Evolutionary conservation across 2,329 filamentous ascomycete genomes (phyloP).

Genomic region (Aquanectria penicillioides): DNA sequence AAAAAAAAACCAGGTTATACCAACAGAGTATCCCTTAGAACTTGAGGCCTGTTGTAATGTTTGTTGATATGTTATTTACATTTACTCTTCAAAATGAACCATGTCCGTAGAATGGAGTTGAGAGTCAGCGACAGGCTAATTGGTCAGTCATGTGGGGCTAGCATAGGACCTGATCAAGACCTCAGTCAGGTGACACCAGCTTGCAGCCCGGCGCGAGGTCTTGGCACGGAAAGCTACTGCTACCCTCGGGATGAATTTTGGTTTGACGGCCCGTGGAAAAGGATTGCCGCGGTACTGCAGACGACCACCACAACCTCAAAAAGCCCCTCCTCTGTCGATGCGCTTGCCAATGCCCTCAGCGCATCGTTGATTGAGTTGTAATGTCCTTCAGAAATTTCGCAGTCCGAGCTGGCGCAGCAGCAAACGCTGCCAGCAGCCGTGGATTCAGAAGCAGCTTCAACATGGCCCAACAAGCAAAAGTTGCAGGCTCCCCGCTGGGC

Average conservation of each 20-base stretch:
- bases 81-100: no score
- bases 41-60: no score
- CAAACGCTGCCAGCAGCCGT: conserved; percentile 54
- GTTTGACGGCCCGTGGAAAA: conserved; percentile 45
- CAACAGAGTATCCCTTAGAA: no score
- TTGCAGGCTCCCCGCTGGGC: conserved; percentile 67
- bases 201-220: conserved; percentile 6
- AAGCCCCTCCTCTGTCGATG: conserved; percentile 45
- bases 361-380: conserved; percentile 51
- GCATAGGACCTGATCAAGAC: no score
- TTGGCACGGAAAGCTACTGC: conserved; percentile 32
- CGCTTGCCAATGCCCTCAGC: conserved; percentile 44
- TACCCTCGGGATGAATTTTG: conserved; percentile 40
- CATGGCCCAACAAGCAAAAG: conserved; percentile 87
- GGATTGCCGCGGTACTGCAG: conserved; percentile 43
- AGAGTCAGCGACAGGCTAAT: no score
- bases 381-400: conserved; percentile 68
- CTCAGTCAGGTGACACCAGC: conserved; percentile 34
- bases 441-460: conserved; percentile 54
- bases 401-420: conserved; percentile 63
- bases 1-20: no score
- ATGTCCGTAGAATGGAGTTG: no score
- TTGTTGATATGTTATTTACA: no score
- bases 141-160: no score
- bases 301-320: conserved; percentile 18